These are phyloP conservation scores for Lanmaoa rubissima DNA, from an alignment of 768 basidiomycete species.

Conservation along the genomic window DNA sequence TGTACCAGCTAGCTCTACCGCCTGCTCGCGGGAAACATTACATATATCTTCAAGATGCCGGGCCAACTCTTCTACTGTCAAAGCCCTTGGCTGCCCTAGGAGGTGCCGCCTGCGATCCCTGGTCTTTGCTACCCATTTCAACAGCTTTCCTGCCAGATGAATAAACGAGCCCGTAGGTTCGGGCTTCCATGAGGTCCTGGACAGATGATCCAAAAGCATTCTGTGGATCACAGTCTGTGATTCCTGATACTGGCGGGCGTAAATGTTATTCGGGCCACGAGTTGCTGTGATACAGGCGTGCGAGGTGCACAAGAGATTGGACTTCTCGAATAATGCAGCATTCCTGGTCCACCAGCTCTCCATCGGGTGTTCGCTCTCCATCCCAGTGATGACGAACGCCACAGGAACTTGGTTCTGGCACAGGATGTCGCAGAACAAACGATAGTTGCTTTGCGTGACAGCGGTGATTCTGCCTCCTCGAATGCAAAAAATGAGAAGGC, in stretches of 20 bases:
- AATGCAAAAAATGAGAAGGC: slow-evolving; percentile 33
- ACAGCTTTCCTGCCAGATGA: slow-evolving; percentile 17
- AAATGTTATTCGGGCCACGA: slow-evolving; percentile 18
- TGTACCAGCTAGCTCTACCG: slow-evolving; percentile 11
- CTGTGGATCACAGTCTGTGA: slow-evolving; percentile 29
- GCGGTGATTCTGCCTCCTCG: slow-evolving; percentile 33
- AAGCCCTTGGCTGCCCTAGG: neutral
- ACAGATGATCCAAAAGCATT: slow-evolving; percentile 20
- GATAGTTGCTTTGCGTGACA: slow-evolving; percentile 26
- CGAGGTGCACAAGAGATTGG: slow-evolving; percentile 21
- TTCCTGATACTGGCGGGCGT: slow-evolving; percentile 29
- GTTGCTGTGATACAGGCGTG: slow-evolving; percentile 41
- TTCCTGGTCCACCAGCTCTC: slow-evolving; percentile 36
- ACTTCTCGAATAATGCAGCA: slow-evolving; percentile 22
- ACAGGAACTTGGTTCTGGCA: slow-evolving; percentile 32
- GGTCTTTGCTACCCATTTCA: slow-evolving; percentile 16
- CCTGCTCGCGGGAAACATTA: slow-evolving; percentile 9
- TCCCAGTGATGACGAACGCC: slow-evolving; percentile 30
- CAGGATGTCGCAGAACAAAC: slow-evolving; percentile 25
- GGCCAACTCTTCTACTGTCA: slow-evolving; percentile 18
- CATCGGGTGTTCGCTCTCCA: slow-evolving; percentile 31
- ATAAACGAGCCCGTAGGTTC: slow-evolving; percentile 21
- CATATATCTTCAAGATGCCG: slow-evolving; percentile 18
- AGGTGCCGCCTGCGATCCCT: slow-evolving; percentile 4
- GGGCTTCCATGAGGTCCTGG: slow-evolving; percentile 19